Evolutionary conservation across 2,329 filamentous ascomycete species (phyloP).

Genomic region (Arthrobotrys iridis): DNA sequence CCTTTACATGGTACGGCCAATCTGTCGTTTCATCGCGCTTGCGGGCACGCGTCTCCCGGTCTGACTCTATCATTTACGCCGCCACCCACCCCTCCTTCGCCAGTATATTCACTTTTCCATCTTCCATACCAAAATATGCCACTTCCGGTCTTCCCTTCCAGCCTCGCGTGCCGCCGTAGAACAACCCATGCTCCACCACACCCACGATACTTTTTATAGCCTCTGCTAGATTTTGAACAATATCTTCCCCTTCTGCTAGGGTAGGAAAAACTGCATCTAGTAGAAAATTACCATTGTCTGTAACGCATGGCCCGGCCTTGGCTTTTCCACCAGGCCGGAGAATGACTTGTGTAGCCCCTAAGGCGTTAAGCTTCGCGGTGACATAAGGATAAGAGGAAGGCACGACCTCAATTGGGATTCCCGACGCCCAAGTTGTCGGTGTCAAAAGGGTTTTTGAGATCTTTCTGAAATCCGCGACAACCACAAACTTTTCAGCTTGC

Average conservation of each 20-base stretch:
- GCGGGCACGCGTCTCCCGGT: too few relatives aligned
- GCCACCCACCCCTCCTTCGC: background rate
- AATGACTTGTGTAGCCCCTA: constrained; percentile 77
- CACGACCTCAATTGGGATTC: constrained; percentile 91
- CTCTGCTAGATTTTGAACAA: constrained; percentile 77
- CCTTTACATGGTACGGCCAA: too few relatives aligned
- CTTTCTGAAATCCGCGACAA: constrained; percentile 94
- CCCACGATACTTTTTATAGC: constrained; percentile 83
- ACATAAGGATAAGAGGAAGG: constrained; percentile 84
- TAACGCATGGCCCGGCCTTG: constrained; percentile 85
- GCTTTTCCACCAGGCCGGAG: constrained; percentile 77
- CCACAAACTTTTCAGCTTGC: constrained; percentile 83
- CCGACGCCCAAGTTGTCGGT: constrained; percentile 76
- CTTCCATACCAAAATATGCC: constrained; percentile 92
- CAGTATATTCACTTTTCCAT: constrained; percentile 69
- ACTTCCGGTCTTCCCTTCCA: constrained; percentile 91
- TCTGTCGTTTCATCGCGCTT: too few relatives aligned
- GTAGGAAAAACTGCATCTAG: constrained; percentile 81
- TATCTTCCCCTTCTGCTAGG: constrained; percentile 69
- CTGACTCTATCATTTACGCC: too few relatives aligned
- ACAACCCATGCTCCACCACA: constrained; percentile 90
- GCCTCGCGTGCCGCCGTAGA: constrained; percentile 72
- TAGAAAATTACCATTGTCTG: constrained; percentile 87
- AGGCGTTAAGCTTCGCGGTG: constrained; percentile 73
- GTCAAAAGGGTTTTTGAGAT: constrained; percentile 77